These are phyloP conservation scores for Penicillium vulpinum DNA, from an alignment of 2,329 filamentous ascomycete genomes.

Conservation along the genomic window DNA sequence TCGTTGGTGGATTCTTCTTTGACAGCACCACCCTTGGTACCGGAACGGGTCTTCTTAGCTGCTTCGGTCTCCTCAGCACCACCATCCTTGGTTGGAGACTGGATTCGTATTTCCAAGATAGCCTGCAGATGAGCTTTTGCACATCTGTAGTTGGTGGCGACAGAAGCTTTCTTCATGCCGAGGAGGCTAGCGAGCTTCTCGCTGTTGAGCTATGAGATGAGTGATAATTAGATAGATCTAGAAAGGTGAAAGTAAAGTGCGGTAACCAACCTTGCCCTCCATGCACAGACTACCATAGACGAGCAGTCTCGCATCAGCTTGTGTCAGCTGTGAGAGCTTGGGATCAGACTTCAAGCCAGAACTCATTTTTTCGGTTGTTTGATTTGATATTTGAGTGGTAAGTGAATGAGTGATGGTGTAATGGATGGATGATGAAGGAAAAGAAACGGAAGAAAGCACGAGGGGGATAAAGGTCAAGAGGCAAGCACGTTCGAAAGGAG, in stretches of 20 bases:
- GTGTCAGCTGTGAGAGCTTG: background rate
- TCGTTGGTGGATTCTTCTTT: background rate
- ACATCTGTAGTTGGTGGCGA: background rate
- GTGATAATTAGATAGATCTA: background rate
- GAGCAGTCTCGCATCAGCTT: background rate
- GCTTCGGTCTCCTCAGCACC: background rate
- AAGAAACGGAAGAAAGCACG: too few relatives aligned
- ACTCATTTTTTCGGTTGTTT: background rate
- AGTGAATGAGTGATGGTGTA: too few relatives aligned
- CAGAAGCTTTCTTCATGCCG: background rate
- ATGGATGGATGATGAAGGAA: too few relatives aligned
- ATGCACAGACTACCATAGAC: background rate
- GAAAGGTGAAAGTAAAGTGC: too few relatives aligned
- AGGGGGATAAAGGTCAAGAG: too few relatives aligned
- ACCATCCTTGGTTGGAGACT: background rate
- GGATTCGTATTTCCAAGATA: background rate
- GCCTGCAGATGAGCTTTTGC: background rate
- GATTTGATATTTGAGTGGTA: too few relatives aligned
- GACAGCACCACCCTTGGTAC: background rate
- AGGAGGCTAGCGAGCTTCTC: background rate
- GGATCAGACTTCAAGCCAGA: background rate
- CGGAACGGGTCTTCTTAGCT: background rate
- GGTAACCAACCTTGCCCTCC: background rate
- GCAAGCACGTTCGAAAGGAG: too few relatives aligned
- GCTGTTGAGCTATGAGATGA: background rate